Conservation (phyloP, 2,329 filamentous ascomycete genomes). For the Aspergillus sp. region DNA sequence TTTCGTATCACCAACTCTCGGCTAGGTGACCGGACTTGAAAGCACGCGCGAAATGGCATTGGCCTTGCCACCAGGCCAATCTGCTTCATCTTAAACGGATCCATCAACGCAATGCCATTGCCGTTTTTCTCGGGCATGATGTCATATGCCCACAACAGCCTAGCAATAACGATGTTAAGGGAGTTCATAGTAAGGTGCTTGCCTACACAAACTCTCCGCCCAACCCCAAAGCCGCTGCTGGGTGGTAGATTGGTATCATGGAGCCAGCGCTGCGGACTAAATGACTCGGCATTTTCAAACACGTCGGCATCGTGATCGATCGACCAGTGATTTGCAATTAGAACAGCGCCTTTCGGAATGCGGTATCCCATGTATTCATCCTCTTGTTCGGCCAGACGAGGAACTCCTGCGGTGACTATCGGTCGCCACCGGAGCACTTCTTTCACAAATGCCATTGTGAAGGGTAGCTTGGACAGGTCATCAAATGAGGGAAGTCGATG, state of each 20-base stretch:
- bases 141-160: background rate
- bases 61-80: too few species aligned
- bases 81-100: too few species aligned
- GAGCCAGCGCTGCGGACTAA: conserved; percentile 3
- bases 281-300: background rate
- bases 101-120: too few species aligned
- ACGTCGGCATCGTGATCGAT: conserved; percentile 30
- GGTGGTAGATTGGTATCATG: background rate
- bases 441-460: conserved; percentile 27
- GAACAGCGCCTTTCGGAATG: conserved; percentile 49
- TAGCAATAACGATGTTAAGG: background rate
- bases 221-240: background rate
- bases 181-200: background rate
- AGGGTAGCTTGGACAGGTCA: conserved; percentile 27
- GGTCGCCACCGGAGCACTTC: conserved; percentile 33
- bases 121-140: too few species aligned
- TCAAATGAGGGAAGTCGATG: conserved; percentile 30
- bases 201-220: background rate
- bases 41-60: too few species aligned
- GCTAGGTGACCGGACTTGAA: too few species aligned
- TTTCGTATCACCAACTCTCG: too few species aligned
- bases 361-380: conserved; percentile 49
- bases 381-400: conserved; percentile 48
- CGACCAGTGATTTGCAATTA: conserved; percentile 46
- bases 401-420: conserved; percentile 44